Evolutionary conservation across 805 yeast genomes (phyloP).

Genomic region (Candida chauliodis): DNA sequence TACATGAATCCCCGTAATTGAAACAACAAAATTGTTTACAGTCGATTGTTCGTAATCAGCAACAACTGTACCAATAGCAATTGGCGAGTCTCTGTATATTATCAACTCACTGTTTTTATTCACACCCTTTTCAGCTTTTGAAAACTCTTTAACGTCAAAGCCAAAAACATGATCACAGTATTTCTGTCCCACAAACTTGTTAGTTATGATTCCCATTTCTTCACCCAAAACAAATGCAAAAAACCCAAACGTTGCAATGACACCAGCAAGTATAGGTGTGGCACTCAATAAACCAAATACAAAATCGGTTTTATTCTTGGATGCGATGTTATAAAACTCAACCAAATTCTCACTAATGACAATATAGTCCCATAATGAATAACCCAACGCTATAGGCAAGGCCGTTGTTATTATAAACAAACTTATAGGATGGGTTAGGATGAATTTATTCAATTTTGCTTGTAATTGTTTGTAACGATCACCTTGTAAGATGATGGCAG

Average conservation of each 20-base stretch:
- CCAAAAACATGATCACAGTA: slow-evolving; percentile 43
- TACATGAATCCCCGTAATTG: slow-evolving; percentile 56
- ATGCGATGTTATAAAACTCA: slow-evolving; percentile 24
- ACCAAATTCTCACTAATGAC: slow-evolving; percentile 25
- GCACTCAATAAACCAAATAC: slow-evolving; percentile 22
- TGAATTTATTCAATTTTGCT: slow-evolving; percentile 40
- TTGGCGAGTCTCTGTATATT: slow-evolving; percentile 66
- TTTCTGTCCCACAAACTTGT: slow-evolving; percentile 20
- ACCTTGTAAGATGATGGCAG: slow-evolving; percentile 59
- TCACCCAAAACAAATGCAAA: slow-evolving; percentile 42
- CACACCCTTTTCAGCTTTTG: slow-evolving; percentile 23
- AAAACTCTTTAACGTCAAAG: slow-evolving; percentile 46
- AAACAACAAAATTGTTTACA: slow-evolving; percentile 43
- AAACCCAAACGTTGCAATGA: slow-evolving; percentile 36
- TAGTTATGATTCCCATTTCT: slow-evolving; percentile 39
- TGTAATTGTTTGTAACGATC: slow-evolving; percentile 54
- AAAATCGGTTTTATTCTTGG: slow-evolving; percentile 20
- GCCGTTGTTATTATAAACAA: slow-evolving; percentile 20
- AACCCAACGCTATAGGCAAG: slow-evolving; percentile 17
- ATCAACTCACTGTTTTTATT: slow-evolving; percentile 49
- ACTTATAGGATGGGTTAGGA: slow-evolving; percentile 47
- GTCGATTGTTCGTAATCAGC: slow-evolving; percentile 37
- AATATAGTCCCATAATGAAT: slow-evolving; percentile 26
- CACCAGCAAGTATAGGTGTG: slow-evolving; percentile 37
- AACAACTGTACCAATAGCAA: slow-evolving; percentile 55